Conservation (phyloP, 768 basidiomycete species). For the Russula vinacea region DNA sequence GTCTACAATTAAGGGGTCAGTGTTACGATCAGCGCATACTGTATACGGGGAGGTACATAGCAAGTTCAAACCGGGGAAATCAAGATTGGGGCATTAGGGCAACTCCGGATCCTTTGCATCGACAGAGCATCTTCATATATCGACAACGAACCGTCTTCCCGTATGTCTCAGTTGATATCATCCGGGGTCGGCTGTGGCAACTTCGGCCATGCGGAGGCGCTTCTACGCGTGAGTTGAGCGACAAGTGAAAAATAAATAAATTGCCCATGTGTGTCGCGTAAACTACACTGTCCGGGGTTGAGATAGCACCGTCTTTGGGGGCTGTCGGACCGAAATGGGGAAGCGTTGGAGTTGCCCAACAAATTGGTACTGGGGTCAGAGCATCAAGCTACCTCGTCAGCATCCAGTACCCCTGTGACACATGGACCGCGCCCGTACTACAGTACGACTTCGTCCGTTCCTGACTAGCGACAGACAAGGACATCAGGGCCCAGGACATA, state of each 20-base stretch:
- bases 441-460: not conserved
- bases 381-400: not conserved
- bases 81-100: not conserved
- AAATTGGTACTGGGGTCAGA: not conserved
- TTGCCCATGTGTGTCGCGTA: not conserved
- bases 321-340: not conserved
- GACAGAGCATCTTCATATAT: not conserved
- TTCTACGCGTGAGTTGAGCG: not conserved
- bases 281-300: not conserved
- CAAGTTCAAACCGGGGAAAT: no score
- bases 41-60: no score
- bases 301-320: not conserved
- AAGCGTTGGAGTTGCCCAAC: not conserved
- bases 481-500: not conserved
- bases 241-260: not conserved
- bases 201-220: not conserved
- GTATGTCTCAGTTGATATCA: not conserved
- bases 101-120: not conserved
- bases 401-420: not conserved
- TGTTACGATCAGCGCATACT: not conserved
- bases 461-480: not conserved
- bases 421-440: no score
- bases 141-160: not conserved
- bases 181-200: not conserved
- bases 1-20: not conserved